phyloP scores from a whole-genome alignment of 495 filamentous ascomycete species.

The Penicillium turbatum region DNA sequence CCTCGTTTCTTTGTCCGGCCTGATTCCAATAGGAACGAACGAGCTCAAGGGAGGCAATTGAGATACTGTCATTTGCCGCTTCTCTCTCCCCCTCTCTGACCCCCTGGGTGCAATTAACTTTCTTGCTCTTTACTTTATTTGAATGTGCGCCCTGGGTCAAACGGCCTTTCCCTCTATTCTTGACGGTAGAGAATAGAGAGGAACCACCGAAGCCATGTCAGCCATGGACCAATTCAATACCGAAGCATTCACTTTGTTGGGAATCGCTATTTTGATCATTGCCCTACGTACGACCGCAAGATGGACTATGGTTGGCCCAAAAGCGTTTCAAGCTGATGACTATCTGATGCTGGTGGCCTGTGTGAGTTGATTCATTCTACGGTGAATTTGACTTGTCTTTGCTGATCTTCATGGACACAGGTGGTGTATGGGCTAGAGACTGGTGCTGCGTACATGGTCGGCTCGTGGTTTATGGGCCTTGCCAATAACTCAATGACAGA shows the following conservation, averaged over 20 bases:
- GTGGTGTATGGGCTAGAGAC: constrained; percentile 40
- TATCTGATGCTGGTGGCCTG: constrained; percentile 56
- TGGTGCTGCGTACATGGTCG: constrained; percentile 45
- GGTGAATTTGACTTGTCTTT: neutral
- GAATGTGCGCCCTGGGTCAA: constrained; percentile 9
- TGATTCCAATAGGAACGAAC: constrained; percentile 26
- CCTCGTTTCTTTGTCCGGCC: constrained; percentile 23
- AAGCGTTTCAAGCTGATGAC: constrained; percentile 52
- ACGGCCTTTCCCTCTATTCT: neutral
- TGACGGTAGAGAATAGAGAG: constrained; percentile 1
- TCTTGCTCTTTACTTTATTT: constrained; percentile 19
- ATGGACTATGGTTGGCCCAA: constrained; percentile 48
- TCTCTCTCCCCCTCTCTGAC: neutral
- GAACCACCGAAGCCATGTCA: neutral
- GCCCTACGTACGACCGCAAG: constrained; percentile 45
- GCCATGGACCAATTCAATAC: constrained; percentile 37
- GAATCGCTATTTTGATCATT: constrained; percentile 47
- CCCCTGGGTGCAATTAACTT: constrained; percentile 9
- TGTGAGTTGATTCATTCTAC: constrained; percentile 31
- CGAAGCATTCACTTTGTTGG: constrained; percentile 53
- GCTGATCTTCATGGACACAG: constrained; percentile 21
- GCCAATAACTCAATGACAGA: constrained; percentile 56
- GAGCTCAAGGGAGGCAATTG: constrained; percentile 5
- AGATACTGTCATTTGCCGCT: constrained; percentile 3
- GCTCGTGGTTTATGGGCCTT: constrained; percentile 43